These are phyloP conservation scores for Closterium sp. DNA, from an alignment of 139 green algal genomes.

Conservation along the genomic window DNA sequence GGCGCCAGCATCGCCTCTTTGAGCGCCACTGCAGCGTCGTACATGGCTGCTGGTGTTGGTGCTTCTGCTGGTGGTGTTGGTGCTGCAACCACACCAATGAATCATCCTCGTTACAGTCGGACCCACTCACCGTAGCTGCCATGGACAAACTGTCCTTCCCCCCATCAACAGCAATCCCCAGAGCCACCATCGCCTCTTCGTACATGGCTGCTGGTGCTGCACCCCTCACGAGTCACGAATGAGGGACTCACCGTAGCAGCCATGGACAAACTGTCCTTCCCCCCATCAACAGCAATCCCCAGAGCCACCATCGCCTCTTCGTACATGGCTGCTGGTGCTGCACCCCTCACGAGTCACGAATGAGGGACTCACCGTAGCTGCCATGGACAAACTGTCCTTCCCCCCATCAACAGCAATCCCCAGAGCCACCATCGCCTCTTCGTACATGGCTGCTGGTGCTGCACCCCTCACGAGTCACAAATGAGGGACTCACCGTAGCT, in stretches of 20 bases:
- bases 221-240: too few species aligned
- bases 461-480: too few species aligned
- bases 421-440: conserved; percentile 81
- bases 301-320: conserved; percentile 86
- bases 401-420: conserved; percentile 91
- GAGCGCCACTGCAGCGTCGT: conserved; percentile 81
- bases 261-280: conserved; percentile 98
- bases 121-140: conserved; percentile 69
- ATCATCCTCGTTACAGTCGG: background rate
- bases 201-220: conserved; percentile 97
- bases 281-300: conserved; percentile 91
- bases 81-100: too few species aligned
- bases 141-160: conserved; percentile 99
- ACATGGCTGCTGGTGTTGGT: too few species aligned
- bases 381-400: conserved; percentile 98
- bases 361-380: conserved; percentile 60
- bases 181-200: conserved; percentile 78
- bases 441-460: conserved; percentile 95
- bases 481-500: conserved; percentile 66
- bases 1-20: conserved; percentile 81
- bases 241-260: conserved; percentile 75
- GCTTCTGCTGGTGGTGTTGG: too few species aligned
- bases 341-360: too few species aligned
- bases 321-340: conserved; percentile 86
- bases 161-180: conserved; percentile 90